Percentiles rank a stretch among this genome's conserved stretches.
These are phyloP conservation scores for Pythium guiyangense DNA, from an alignment of 352 stramenopile genomes.

Conservation along the genomic window DNA sequence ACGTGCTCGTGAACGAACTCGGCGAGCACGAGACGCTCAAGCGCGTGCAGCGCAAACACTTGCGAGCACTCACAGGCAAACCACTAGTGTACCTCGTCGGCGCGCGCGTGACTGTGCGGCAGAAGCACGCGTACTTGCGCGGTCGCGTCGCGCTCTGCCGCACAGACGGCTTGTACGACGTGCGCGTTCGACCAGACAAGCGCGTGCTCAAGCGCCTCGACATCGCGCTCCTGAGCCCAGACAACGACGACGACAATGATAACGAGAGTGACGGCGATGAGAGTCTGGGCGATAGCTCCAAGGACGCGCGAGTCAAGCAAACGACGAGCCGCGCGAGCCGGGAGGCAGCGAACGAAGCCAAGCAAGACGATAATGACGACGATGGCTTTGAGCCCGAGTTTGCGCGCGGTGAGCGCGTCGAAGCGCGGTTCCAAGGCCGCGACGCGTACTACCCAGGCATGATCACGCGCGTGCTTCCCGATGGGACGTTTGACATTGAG, in stretches of 20 bases:
- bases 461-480: conserved; percentile 44
- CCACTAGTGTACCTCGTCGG: conserved; percentile 31
- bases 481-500: conserved; percentile 51
- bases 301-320: conserved; percentile 6
- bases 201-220: conserved; percentile 31
- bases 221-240: conserved; percentile 36
- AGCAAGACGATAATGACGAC: conserved; percentile 16
- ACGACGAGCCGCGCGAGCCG: not conserved
- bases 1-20: conserved; percentile 52
- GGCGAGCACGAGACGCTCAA: conserved; percentile 34
- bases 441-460: conserved; percentile 38
- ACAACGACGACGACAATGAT: conserved; percentile 24
- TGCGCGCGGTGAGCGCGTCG: conserved; percentile 42
- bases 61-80: conserved; percentile 18
- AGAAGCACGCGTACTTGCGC: conserved; percentile 51
- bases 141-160: conserved; percentile 32
- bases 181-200: conserved; percentile 23
- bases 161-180: conserved; percentile 52
- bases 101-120: conserved; percentile 44
- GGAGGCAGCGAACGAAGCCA: conserved; percentile 16
- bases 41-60: conserved; percentile 23
- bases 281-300: not conserved
- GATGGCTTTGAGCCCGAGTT: conserved; percentile 51
- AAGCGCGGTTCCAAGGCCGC: conserved; percentile 61
- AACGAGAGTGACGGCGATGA: conserved; percentile 7